Evolutionary conservation across 805 yeast species (phyloP).

Genomic region (Yamadazyma kitorensis): DNA sequence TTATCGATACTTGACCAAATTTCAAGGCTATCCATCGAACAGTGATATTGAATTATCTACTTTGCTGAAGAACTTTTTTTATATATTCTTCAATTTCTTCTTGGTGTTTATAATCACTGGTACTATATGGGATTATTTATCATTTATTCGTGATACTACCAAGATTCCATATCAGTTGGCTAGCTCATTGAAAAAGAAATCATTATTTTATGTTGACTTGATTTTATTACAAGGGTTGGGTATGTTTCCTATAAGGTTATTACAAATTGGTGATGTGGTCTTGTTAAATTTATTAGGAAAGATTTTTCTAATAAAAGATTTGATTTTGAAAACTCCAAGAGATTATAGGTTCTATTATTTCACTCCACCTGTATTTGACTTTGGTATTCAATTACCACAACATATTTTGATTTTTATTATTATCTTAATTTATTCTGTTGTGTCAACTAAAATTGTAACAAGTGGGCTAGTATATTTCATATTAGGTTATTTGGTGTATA

Average conservation of each 20-base stretch:
- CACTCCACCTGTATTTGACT: conserved; percentile 58
- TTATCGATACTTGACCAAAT: conserved; percentile 46
- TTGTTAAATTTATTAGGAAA: conserved; percentile 40
- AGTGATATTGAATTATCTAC: conserved; percentile 60
- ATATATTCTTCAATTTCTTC: conserved; percentile 59
- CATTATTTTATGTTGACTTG: conserved; percentile 55
- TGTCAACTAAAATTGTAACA: conserved; percentile 57
- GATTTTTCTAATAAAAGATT: conserved; percentile 36
- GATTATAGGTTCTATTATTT: conserved; percentile 50
- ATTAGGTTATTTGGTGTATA: conserved; percentile 57
- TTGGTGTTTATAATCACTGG: conserved; percentile 62
- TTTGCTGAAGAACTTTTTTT: conserved; percentile 56
- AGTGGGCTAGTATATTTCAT: conserved; percentile 57
- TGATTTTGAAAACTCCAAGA: conserved; percentile 47
- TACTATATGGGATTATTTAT: conserved; percentile 57
- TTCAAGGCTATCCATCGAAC: conserved; percentile 54
- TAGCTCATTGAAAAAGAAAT: conserved; percentile 47
- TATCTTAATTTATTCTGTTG: conserved; percentile 57
- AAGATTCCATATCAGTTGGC: conserved; percentile 57
- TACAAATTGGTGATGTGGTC: conserved; percentile 55
- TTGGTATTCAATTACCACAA: conserved; percentile 61
- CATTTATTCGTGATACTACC: conserved; percentile 56
- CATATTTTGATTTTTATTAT: conserved; percentile 58
- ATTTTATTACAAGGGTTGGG: conserved; percentile 70
- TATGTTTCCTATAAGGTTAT: conserved; percentile 56